Base-by-base conservation (phyloP, 768 basidiomycete species). In the Boletus pseudopeckii region DNA sequence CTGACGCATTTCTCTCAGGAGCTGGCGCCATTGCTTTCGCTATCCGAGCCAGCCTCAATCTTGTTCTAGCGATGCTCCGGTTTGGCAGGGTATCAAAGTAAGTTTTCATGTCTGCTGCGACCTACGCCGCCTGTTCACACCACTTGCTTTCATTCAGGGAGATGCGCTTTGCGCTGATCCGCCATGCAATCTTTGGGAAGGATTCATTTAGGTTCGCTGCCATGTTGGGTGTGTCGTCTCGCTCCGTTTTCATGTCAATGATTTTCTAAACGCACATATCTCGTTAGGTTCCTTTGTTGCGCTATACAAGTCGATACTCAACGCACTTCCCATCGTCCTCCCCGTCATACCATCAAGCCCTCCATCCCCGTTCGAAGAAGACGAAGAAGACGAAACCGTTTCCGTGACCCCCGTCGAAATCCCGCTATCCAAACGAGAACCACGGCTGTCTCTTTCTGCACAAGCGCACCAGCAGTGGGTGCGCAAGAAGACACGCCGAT, bases 191-290 rank as follows among this genome's bases (percentile, higher is more conserved):
- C 41, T 90, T 97, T 59, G 93, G 93, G 0, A 57, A 75, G 39
- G 94, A 97, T 64, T 85, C 90, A 0, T 80, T 88, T 64, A 76
- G 94, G 18, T 95, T 96, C 58, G 90, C 86, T 5, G 83, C 86
- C 0, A 95, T 95, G 92, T 75, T 98, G 36, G 92, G 91, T 85
- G 26, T 1, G 52, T 55, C 51, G 7, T 57, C 39, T 45, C 22
- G 20, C 45, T 57, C 24, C 32, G 8, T 24, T 18, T 34, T 22
- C 20, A 4, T 6, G 22, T 30, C n/a, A 1, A 18, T 32, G 30
- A n/a, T 10, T 14, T 45, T 26, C 18, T 32, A 30, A 47, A 14
- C 7, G 4, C n/a, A 1, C 22, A 11, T 10, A 17, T 17, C 8
- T n/a, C 20, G 40, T 11, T 57, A 89, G 89, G 85, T 20, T 82